These are phyloP conservation scores for Albifimbria verrucaria DNA, from an alignment of 2,329 filamentous ascomycete genomes.

Conservation along the genomic window DNA sequence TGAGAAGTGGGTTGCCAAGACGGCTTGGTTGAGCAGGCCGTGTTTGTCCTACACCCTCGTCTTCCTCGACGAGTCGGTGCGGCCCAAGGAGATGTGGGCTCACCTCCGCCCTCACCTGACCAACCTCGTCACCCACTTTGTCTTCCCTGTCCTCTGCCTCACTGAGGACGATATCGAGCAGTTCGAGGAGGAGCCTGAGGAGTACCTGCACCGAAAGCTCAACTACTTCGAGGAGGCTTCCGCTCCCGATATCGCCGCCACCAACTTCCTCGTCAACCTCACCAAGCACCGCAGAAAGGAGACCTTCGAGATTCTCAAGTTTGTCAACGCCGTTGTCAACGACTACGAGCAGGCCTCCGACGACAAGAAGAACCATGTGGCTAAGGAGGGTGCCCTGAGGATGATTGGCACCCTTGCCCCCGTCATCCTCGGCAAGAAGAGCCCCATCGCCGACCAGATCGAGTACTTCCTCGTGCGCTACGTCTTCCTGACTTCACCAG, in stretches of 20 bases:
- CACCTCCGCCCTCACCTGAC: conserved; percentile 91
- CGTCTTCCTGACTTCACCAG: conserved; percentile 98
- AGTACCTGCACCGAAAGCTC: conserved; percentile 94
- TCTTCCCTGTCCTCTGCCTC: conserved; percentile 94
- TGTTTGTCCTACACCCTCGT: conserved; percentile 91
- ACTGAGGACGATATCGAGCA: conserved; percentile 89
- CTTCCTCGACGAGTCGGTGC: conserved; percentile 95
- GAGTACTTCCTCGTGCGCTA: conserved; percentile 98
- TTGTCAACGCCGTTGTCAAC: conserved; percentile 93
- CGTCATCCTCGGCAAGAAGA: conserved; percentile 96
- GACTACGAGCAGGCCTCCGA: conserved; percentile 83
- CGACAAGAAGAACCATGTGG: conserved; percentile 86
- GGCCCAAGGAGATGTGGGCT: conserved; percentile 95
- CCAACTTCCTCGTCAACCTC: conserved; percentile 91
- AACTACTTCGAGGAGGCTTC: conserved; percentile 98
- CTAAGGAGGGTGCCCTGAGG: conserved; percentile 92
- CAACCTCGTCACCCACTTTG: conserved; percentile 86
- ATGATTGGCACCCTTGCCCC: conserved; percentile 96
- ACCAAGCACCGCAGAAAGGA: conserved; percentile 95
- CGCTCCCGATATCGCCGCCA: conserved; percentile 90
- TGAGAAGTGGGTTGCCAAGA: conserved; percentile 96
- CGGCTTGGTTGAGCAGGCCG: conserved; percentile 89
- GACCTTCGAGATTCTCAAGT: conserved; percentile 90
- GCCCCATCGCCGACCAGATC: conserved; percentile 93
- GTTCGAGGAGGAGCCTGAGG: conserved; percentile 90